Evolutionary conservation across 2,329 filamentous ascomycete species (phyloP).

Genomic region (Aspergillus texensis): DNA sequence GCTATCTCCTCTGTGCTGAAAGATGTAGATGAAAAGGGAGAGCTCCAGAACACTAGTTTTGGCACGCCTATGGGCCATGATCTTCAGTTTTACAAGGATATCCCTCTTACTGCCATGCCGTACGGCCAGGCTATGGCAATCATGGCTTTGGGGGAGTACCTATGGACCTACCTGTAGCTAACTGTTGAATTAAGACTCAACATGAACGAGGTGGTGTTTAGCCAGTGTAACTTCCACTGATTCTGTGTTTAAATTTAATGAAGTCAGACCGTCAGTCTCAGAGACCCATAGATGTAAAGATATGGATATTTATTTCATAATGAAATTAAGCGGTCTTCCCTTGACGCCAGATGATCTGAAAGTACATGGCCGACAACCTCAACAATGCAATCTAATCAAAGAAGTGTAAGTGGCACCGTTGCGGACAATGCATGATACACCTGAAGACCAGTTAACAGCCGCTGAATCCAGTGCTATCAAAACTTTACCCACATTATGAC

Average conservation of each 20-base stretch:
- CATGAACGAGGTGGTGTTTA: not conserved
- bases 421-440: no score
- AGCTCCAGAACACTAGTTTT: conserved; percentile 74
- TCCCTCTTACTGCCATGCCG: conserved; percentile 77
- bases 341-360: not conserved
- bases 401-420: not conserved
- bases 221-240: not conserved
- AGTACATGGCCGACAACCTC: not conserved
- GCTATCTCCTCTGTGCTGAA: conserved; percentile 68
- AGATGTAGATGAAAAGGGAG: conserved; percentile 67
- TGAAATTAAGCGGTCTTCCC: not conserved
- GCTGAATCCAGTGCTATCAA: no score
- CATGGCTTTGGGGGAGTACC: conserved; percentile 75
- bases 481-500: no score
- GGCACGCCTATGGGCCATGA: conserved; percentile 76
- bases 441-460: no score
- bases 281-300: not conserved
- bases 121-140: conserved; percentile 86
- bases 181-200: not conserved
- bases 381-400: not conserved
- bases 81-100: conserved; percentile 76
- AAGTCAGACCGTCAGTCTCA: no score
- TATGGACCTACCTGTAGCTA: conserved; percentile 31
- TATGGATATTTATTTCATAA: not conserved
- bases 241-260: not conserved